phyloP scores from a whole-genome alignment of 192 early-diverging fungal genomes.

The Coemansia sp. region DNA sequence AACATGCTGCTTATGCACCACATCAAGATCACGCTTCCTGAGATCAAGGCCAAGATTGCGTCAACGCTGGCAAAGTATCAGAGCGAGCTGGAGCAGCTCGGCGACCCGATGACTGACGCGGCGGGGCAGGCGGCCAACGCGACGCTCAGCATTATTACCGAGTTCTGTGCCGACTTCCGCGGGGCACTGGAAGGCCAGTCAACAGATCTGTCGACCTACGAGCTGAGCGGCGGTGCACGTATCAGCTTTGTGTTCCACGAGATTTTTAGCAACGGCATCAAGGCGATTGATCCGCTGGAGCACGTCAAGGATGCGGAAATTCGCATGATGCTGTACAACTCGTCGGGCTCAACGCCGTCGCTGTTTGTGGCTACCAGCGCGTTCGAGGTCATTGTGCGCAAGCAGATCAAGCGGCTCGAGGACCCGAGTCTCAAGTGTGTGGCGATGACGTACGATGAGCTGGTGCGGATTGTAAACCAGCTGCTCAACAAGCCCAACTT shows the following conservation, averaged over 20 bases:
- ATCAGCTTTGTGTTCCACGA: slow-evolving; percentile 99
- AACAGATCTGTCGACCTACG: slow-evolving; percentile 89
- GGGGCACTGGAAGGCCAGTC: slow-evolving; percentile 95
- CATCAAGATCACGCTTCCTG: slow-evolving; percentile 95
- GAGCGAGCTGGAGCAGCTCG: slow-evolving; percentile 82
- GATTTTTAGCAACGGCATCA: slow-evolving; percentile 87
- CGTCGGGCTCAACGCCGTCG: slow-evolving; percentile 93
- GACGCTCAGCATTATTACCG: slow-evolving; percentile 96
- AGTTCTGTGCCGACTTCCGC: slow-evolving; percentile 97
- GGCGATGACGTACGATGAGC: slow-evolving; percentile 95
- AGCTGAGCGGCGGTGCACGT: slow-evolving; percentile 96
- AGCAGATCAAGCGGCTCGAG: slow-evolving; percentile 98
- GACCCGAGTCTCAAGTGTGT: slow-evolving; percentile 96
- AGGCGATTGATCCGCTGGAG: slow-evolving; percentile 96
- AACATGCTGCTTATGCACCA: slow-evolving; percentile 99
- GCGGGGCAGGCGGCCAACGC: slow-evolving; percentile 77
- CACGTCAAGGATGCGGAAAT: slow-evolving; percentile 99
- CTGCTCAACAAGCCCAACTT: slow-evolving; percentile 91
- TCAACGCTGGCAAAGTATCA: slow-evolving; percentile 81
- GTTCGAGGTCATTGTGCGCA: slow-evolving; percentile 97
- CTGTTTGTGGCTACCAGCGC: slow-evolving; percentile 98
- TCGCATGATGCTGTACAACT: slow-evolving; percentile 97
- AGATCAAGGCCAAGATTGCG: slow-evolving; percentile 97
- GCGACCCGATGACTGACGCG: slow-evolving; percentile 86
- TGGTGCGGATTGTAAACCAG: slow-evolving; percentile 91